phyloP scores from a whole-genome alignment of 2,329 filamentous ascomycete species.

The Microascus cirrosus region DNA sequence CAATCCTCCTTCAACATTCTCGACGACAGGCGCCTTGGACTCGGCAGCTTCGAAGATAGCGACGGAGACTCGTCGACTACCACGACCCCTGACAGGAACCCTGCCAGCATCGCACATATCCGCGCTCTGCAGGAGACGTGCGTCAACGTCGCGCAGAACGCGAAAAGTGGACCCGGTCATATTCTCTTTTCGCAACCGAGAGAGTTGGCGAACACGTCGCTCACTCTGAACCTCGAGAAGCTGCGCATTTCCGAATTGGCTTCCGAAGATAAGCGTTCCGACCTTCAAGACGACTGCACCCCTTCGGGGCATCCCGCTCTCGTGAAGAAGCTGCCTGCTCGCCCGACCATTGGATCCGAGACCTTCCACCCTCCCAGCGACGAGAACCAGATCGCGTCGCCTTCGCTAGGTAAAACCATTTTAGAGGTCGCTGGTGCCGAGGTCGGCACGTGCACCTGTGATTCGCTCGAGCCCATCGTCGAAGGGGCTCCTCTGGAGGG shows the following conservation, averaged over 20 bases:
- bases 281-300: constrained; percentile 7
- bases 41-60: neutral
- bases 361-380: constrained; percentile 17
- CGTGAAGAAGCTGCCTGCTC: constrained; percentile 11
- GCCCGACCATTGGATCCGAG: constrained; percentile 17
- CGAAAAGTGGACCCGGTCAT: neutral
- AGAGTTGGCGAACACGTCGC: neutral
- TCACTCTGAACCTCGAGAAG: constrained; percentile 2
- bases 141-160: constrained; percentile 1
- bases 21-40: constrained; percentile 1
- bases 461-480: neutral
- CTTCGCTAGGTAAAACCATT: neutral
- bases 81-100: constrained; percentile 3
- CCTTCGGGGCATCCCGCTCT: constrained; percentile 10
- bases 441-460: neutral
- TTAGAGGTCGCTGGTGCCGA: neutral
- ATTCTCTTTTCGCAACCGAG: neutral
- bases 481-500: neutral
- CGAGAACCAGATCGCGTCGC: neutral
- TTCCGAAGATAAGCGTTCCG: constrained; percentile 5
- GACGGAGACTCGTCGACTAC: neutral
- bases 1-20: neutral
- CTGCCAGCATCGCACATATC: neutral
- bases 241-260: constrained; percentile 6
- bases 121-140: constrained; percentile 4